Conservation (phyloP, 2,329 filamentous ascomycete species). For the Penicillium sp. region DNA sequence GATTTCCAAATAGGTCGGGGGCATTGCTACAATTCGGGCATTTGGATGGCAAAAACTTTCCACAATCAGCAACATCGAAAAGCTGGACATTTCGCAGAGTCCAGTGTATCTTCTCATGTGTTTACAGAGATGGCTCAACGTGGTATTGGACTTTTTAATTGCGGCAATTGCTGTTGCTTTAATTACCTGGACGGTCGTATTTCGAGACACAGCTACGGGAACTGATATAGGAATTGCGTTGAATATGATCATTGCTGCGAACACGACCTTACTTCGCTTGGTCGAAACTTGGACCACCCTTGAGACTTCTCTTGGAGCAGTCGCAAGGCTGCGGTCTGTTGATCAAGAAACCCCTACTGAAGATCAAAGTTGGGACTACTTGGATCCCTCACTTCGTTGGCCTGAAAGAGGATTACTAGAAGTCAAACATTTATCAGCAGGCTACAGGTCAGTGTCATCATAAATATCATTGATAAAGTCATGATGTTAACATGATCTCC, state of each 20-base stretch:
- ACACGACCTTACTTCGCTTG: conserved; percentile 8
- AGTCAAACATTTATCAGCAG: conserved; percentile 1
- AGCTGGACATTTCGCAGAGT: conserved; percentile 7
- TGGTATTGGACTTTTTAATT: conserved; percentile 6
- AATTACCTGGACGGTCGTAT: not conserved
- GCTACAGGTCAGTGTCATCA: not conserved
- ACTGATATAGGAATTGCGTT: conserved; percentile 6
- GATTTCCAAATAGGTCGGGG: not conserved
- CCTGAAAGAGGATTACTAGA: not conserved
- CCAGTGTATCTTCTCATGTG: conserved; percentile 10
- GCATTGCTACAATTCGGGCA: conserved; percentile 4
- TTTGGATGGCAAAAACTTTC: conserved; percentile 4
- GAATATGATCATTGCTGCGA: conserved; percentile 13
- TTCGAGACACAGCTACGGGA: conserved; percentile 3
- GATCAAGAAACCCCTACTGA: not conserved
- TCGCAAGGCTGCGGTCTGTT: not conserved
- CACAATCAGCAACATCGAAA: not conserved
- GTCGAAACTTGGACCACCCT: conserved; percentile 6
- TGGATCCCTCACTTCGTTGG: not conserved
- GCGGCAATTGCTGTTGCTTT: conserved; percentile 1
- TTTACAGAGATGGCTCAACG: conserved; percentile 9
- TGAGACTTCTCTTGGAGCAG: conserved; percentile 4
- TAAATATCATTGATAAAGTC: not conserved
- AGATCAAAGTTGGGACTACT: not conserved
- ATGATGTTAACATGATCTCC: not conserved